phyloP scores from a whole-genome alignment of 805 yeast genomes.

The Saturnispora gosingensis region DNA sequence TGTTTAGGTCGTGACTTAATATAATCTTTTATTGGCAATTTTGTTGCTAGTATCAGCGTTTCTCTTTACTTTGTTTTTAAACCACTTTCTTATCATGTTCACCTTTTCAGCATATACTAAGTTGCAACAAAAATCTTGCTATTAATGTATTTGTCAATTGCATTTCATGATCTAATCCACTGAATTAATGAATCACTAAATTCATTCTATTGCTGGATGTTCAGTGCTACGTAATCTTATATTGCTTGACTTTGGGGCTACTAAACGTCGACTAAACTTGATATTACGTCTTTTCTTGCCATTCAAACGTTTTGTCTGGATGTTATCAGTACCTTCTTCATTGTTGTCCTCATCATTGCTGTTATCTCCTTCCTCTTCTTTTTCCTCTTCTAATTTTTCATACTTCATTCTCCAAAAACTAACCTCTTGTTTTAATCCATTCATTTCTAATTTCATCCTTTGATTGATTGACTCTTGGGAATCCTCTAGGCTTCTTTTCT shows the following conservation, averaged over 20 bases:
- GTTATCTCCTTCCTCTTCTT: background rate
- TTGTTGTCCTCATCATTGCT: background rate
- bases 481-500: background rate
- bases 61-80: background rate
- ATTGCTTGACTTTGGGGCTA: background rate
- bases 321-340: background rate
- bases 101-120: too few relatives aligned
- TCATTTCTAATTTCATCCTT: constrained; percentile 1
- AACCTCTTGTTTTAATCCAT: constrained; percentile 2
- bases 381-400: background rate
- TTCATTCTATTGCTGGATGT: background rate
- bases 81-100: background rate
- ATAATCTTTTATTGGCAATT: background rate
- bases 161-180: too few relatives aligned
- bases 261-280: constrained; percentile 1
- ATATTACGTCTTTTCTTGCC: background rate
- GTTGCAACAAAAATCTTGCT: too few relatives aligned
- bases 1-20: constrained; percentile 27
- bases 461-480: background rate
- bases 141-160: too few relatives aligned
- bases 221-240: background rate
- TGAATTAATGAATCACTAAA: too few relatives aligned
- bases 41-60: background rate
- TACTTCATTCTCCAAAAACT: constrained; percentile 1
- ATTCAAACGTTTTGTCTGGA: background rate